Percentiles rank a stretch among this genome's conserved stretches.
Conservation (phyloP, 2,329 filamentous ascomycete genomes). For the Aureobasidium musti region DNA sequence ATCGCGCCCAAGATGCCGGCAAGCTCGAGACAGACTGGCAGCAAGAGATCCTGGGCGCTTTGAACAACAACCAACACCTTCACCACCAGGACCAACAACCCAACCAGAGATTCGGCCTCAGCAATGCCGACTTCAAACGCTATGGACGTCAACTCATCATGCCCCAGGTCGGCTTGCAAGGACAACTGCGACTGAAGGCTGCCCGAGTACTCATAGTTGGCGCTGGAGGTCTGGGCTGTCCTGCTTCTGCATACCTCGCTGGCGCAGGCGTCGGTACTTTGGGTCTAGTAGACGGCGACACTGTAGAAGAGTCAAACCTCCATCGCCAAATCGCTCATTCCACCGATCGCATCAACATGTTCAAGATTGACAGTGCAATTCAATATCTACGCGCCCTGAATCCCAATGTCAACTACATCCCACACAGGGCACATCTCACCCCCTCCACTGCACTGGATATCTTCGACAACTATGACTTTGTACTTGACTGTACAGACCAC, state of each 20-base stretch:
- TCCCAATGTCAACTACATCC: slow-evolving; percentile 64
- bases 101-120: slow-evolving; percentile 50
- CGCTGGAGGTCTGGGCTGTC: slow-evolving; percentile 86
- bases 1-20: slow-evolving; percentile 34
- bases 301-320: slow-evolving; percentile 84
- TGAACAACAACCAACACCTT: slow-evolving; percentile 34
- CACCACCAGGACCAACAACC: background rate
- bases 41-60: slow-evolving; percentile 45
- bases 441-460: slow-evolving; percentile 67
- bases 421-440: slow-evolving; percentile 65
- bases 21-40: slow-evolving; percentile 44
- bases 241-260: slow-evolving; percentile 87
- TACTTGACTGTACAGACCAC: slow-evolving; percentile 95
- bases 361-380: slow-evolving; percentile 74
- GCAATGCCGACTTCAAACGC: slow-evolving; percentile 72
- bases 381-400: slow-evolving; percentile 60
- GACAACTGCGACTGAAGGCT: slow-evolving; percentile 71
- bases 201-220: slow-evolving; percentile 79
- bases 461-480: slow-evolving; percentile 72
- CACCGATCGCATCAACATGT: slow-evolving; percentile 67
- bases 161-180: slow-evolving; percentile 74
- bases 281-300: slow-evolving; percentile 84
- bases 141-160: slow-evolving; percentile 93
- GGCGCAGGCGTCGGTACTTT: slow-evolving; percentile 83
- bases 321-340: slow-evolving; percentile 88